Conservation (phyloP, 257 asterid genomes). For the Vinca minor region DNA sequence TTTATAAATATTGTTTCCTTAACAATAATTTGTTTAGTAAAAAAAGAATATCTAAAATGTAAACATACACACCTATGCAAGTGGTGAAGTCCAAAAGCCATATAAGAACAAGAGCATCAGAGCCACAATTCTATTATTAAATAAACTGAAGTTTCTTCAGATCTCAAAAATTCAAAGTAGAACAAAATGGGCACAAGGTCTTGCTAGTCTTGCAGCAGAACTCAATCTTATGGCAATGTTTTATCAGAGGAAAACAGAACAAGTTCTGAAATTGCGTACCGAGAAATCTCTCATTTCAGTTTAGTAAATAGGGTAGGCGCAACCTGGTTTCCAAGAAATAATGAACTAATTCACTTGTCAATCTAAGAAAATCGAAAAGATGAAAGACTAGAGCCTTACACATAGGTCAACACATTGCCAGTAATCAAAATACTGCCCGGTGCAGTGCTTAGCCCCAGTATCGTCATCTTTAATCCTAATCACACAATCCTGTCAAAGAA, state of each 20-base stretch:
- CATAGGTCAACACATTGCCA: conserved; percentile 75
- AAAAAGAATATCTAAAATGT: neutral
- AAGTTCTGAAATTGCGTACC: conserved; percentile 12
- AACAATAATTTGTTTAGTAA: too few species aligned
- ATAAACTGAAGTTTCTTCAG: conserved; percentile 17
- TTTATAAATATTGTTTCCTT: too few species aligned
- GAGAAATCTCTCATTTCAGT: conserved; percentile 37
- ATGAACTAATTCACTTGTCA: neutral
- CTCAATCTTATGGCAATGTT: conserved; percentile 14
- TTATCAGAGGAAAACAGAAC: conserved; percentile 11
- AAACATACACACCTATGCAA: neutral
- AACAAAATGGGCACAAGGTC: conserved; percentile 17
- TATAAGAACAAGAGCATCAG: conserved; percentile 9
- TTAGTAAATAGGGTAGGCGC: conserved; percentile 42
- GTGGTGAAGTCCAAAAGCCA: neutral
- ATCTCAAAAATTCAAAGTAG: conserved; percentile 22
- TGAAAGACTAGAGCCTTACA: conserved; percentile 30
- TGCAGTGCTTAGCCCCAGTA: conserved; percentile 69
- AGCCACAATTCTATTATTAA: conserved; percentile 27
- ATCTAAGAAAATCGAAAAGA: neutral
- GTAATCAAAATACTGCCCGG: conserved; percentile 83
- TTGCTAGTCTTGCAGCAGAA: conserved; percentile 17
- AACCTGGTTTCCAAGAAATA: conserved; percentile 22
- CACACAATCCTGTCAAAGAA: conserved; percentile 46
- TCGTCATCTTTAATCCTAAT: conserved; percentile 67